Percentiles rank a stretch among this genome's conserved stretches.
Conservation (phyloP, 768 basidiomycete species). For the Leucogyrophana mollusca region DNA sequence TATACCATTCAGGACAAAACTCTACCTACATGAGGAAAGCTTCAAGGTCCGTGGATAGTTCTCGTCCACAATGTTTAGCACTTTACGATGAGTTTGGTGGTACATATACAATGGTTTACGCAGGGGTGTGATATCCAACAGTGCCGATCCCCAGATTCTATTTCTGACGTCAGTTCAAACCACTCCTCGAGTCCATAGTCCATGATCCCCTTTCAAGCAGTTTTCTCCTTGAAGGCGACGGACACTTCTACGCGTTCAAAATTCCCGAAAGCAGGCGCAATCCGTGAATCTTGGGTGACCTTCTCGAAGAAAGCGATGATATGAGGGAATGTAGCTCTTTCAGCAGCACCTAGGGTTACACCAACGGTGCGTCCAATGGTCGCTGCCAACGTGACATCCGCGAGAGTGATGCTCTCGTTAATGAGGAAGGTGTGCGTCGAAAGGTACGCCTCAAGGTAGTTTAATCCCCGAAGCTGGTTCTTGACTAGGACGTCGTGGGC, state of each 20-base stretch:
- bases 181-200: no score
- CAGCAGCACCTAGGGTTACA: conserved; percentile 23
- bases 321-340: conserved; percentile 24
- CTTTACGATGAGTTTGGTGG: no score
- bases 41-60: no score
- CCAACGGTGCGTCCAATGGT: conserved; percentile 18
- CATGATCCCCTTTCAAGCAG: no score
- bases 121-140: no score
- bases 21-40: no score
- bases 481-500: conserved; percentile 13
- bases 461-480: conserved; percentile 21
- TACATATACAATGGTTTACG: no score
- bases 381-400: conserved; percentile 22
- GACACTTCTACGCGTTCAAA: conserved; percentile 16
- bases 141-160: no score
- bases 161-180: no score
- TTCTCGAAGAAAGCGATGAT: conserved; percentile 24
- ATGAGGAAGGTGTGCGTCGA: conserved; percentile 18
- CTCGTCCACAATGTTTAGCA: no score
- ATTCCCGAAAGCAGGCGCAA: conserved; percentile 17
- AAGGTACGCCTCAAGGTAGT: conserved; percentile 24
- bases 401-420: conserved; percentile 22
- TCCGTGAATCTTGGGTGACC: conserved; percentile 15
- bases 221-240: conserved; percentile 7
- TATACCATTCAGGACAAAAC: no score